Evolutionary conservation across 768 basidiomycete species (phyloP).

Genomic region (Mycena galopus): DNA sequence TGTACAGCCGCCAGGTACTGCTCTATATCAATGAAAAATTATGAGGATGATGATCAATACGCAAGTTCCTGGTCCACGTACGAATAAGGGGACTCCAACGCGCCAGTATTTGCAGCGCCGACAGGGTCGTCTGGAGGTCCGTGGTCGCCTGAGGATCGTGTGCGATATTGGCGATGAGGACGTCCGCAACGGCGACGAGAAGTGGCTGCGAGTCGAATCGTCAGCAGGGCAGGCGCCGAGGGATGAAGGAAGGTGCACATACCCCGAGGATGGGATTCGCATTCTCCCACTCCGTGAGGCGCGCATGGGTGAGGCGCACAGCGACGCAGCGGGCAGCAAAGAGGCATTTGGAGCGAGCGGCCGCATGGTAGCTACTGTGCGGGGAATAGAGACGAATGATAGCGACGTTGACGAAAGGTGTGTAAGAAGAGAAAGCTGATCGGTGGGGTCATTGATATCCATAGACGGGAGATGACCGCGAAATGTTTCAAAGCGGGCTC

Average conservation of each 20-base stretch:
- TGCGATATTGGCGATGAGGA: not conserved
- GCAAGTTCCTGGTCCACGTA: not conserved
- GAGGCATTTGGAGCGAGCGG: conserved; percentile 5
- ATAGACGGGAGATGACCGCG: not conserved
- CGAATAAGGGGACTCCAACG: conserved; percentile 2
- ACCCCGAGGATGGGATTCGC: conserved; percentile 29
- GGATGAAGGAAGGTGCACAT: not conserved
- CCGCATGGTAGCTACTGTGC: not conserved
- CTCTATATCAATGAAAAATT: not conserved
- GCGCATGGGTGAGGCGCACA: not conserved
- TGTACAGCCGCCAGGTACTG: not conserved
- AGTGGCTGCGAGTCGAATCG: not conserved
- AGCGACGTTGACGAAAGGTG: conserved; percentile 15
- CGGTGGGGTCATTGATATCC: not conserved
- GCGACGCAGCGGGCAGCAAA: conserved; percentile 2
- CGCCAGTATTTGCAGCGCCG: not conserved
- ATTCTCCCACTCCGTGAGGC: not conserved
- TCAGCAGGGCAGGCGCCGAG: not conserved
- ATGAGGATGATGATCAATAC: not conserved
- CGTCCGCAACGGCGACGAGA: not conserved
- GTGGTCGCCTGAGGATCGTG: not conserved
- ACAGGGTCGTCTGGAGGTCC: not conserved
- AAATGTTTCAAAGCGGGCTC: conserved; percentile 3
- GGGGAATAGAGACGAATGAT: conserved; percentile 21
- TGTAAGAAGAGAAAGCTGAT: not conserved